These are phyloP conservation scores for Phaeotremella fagi DNA, from an alignment of 768 basidiomycete species.

Conservation along the genomic window DNA sequence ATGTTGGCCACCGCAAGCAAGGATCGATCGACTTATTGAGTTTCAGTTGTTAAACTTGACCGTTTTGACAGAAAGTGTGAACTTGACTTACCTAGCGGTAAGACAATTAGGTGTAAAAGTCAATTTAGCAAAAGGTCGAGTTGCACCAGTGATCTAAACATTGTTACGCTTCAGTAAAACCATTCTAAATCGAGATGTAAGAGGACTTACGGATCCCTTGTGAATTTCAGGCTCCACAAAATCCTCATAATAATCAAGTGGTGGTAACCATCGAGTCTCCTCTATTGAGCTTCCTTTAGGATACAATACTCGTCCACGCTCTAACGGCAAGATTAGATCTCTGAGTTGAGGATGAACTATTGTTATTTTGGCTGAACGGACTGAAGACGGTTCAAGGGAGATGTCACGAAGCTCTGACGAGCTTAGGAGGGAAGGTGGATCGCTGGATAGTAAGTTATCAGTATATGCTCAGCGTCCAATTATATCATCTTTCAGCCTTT, in stretches of 20 bases:
- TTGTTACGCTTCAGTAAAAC: neutral
- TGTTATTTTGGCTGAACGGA: conserved; percentile 35
- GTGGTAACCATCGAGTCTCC: conserved; percentile 13
- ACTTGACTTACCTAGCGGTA: conserved; percentile 37
- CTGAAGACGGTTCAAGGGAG: conserved; percentile 16
- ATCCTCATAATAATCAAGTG: neutral
- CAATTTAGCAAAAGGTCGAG: conserved; percentile 28
- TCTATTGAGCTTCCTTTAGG: conserved; percentile 18
- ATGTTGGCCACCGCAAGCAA: conserved; percentile 46
- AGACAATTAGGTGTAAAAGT: conserved; percentile 46
- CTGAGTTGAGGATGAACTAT: conserved; percentile 58
- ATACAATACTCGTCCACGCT: conserved; percentile 51
- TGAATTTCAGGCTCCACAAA: conserved; percentile 1
- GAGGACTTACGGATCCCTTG: conserved; percentile 1
- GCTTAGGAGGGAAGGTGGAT: conserved; percentile 20
- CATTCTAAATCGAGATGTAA: no score
- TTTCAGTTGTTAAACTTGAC: neutral
- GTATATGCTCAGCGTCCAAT: neutral
- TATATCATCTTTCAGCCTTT: no score
- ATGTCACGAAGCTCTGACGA: conserved; percentile 36
- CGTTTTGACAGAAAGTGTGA: neutral
- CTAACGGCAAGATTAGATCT: conserved; percentile 67
- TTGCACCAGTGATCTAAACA: conserved; percentile 16
- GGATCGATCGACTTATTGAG: conserved; percentile 21
- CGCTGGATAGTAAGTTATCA: conserved; percentile 6